Percentiles rank a stretch among this genome's conserved stretches.
phyloP scores from a whole-genome alignment of 352 stramenopile species.

The Globisporangium echinulatum region DNA sequence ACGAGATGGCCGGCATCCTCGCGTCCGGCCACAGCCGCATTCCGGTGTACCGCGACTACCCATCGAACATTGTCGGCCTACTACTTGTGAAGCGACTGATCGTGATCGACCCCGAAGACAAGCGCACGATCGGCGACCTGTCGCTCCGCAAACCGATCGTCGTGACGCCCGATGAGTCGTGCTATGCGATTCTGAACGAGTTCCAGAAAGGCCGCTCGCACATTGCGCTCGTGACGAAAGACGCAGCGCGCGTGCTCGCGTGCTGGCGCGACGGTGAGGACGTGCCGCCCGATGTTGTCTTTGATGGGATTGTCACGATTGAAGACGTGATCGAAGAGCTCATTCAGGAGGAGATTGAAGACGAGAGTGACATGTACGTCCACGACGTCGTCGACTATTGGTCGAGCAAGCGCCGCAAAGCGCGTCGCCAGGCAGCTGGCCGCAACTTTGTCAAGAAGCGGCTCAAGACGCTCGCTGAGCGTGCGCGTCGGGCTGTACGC shows the following conservation, averaged over 20 bases:
- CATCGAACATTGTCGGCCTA: conserved; percentile 74
- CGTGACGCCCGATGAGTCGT: conserved; percentile 68
- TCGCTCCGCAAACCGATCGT: conserved; percentile 75
- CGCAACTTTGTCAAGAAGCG: conserved; percentile 43
- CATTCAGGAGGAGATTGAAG: conserved; percentile 88
- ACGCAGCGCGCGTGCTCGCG: conserved; percentile 42
- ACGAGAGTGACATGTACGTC: conserved; percentile 80
- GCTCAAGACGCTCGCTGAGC: conserved; percentile 47
- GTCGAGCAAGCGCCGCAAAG: conserved; percentile 31
- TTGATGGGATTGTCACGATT: conserved; percentile 87
- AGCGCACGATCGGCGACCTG: conserved; percentile 52
- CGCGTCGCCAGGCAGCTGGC: conserved; percentile 19
- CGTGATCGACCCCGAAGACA: conserved; percentile 79
- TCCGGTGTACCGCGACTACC: conserved; percentile 78
- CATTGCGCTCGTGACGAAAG: conserved; percentile 72
- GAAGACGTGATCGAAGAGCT: conserved; percentile 90
- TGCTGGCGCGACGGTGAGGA: conserved; percentile 41
- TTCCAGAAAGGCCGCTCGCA: conserved; percentile 87
- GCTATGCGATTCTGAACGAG: conserved; percentile 87
- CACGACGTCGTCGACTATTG: conserved; percentile 56
- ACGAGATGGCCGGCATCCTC: conserved; percentile 80
- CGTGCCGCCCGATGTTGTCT: conserved; percentile 34
- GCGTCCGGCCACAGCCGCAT: conserved; percentile 84
- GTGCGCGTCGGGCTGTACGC: conserved; percentile 36
- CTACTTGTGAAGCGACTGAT: conserved; percentile 88